Percentiles rank a stretch among this genome's conserved stretches.
Evolutionary conservation across 1,284 basidiomycete species (phyloP).

Genomic region (Xanthoconium separans): DNA sequence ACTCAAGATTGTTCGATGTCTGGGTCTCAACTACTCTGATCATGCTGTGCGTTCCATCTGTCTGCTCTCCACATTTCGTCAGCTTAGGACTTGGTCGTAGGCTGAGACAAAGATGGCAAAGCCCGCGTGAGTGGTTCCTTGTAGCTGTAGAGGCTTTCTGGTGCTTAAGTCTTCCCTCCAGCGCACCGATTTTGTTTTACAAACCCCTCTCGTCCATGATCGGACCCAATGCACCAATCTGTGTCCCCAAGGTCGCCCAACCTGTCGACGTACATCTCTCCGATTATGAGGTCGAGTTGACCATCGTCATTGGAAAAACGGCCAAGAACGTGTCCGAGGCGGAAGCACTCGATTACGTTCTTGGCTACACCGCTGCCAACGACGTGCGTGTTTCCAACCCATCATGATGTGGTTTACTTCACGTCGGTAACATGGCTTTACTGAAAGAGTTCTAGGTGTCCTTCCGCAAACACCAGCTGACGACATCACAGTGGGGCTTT

Average conservation of each 20-base stretch:
- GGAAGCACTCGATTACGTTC: conserved; percentile 78
- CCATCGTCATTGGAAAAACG: conserved; percentile 79
- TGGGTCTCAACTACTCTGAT: conserved; percentile 80
- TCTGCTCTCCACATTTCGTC: neutral
- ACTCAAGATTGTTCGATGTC: conserved; percentile 69
- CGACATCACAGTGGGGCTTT: conserved; percentile 79
- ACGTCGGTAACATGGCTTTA: neutral
- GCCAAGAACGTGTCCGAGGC: conserved; percentile 76
- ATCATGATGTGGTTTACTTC: neutral
- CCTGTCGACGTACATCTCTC: conserved; percentile 72
- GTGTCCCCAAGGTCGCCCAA: conserved; percentile 67
- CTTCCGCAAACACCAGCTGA: conserved; percentile 76
- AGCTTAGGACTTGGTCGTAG: conserved; percentile 34
- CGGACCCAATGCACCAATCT: conserved; percentile 64
- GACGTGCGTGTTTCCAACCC: conserved; percentile 53
- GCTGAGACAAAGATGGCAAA: conserved; percentile 63
- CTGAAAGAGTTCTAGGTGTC: conserved; percentile 49
- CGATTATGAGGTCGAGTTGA: conserved; percentile 90
- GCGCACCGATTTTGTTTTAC: conserved; percentile 75
- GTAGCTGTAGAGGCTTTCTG: neutral
- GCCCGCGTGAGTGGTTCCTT: conserved; percentile 50
- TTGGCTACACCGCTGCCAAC: conserved; percentile 79
- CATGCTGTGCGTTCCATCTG: conserved; percentile 66
- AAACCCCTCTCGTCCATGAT: conserved; percentile 76
- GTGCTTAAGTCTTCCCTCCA: conserved; percentile 18